These are phyloP conservation scores for Leccinum subrobustum DNA, from an alignment of 1,284 basidiomycete species.

Conservation along the genomic window DNA sequence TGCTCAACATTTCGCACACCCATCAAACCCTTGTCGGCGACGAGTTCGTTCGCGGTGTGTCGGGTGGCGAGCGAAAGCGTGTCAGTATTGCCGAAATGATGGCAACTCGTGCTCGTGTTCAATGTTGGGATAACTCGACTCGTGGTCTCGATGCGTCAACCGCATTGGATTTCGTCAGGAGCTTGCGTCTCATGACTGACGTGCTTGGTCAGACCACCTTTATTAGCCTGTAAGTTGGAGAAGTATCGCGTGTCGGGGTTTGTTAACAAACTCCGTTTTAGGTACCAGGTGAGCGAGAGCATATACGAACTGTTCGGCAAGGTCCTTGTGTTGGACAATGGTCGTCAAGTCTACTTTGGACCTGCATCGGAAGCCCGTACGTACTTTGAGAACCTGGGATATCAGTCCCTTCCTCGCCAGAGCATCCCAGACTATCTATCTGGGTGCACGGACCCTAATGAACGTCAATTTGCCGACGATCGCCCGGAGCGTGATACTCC, in stretches of 20 bases:
- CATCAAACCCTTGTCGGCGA: constrained; percentile 80
- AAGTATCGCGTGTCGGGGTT: constrained; percentile 19
- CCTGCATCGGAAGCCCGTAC: constrained; percentile 66
- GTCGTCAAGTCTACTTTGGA: constrained; percentile 84
- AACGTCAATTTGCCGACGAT: constrained; percentile 80
- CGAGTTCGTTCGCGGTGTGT: constrained; percentile 82
- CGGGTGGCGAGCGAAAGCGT: constrained; percentile 85
- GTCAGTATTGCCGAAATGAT: constrained; percentile 89
- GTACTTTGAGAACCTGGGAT: constrained; percentile 82
- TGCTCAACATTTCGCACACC: constrained; percentile 81
- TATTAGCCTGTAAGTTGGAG: constrained; percentile 61
- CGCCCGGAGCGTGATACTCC: constrained; percentile 67
- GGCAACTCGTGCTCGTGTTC: constrained; percentile 74
- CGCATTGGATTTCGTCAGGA: constrained; percentile 76
- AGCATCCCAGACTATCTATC: constrained; percentile 80
- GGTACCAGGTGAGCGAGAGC: constrained; percentile 83
- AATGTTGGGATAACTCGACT: constrained; percentile 83
- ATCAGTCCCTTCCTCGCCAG: constrained; percentile 70
- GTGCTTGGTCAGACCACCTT: constrained; percentile 75
- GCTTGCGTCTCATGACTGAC: constrained; percentile 77
- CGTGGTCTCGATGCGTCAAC: constrained; percentile 86
- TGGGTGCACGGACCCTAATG: constrained; percentile 80
- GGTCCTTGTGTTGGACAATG: constrained; percentile 77
- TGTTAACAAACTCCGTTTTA: constrained; percentile 20
- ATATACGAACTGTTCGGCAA: constrained; percentile 81